A percentile compares a stretch with the other conserved stretches of the same genome.
Conservation (phyloP, 2,329 filamentous ascomycete genomes). For the Rutstroemia sp. region DNA sequence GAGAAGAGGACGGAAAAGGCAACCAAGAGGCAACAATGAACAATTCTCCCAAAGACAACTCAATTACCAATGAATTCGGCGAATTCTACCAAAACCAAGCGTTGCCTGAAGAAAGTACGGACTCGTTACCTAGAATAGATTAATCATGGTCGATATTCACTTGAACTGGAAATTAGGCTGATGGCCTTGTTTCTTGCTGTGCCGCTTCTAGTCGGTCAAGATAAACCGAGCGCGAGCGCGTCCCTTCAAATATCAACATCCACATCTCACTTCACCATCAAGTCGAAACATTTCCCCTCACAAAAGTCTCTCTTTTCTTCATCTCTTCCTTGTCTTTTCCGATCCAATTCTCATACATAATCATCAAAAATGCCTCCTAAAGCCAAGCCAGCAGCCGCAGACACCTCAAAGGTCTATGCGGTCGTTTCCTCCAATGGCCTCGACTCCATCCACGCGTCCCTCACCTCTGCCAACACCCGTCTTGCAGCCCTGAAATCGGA, state of each 20-base stretch:
- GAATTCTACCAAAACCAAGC: no score
- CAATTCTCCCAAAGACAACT: no score
- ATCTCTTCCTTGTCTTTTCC: no score
- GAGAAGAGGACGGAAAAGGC: no score
- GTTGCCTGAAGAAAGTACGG: no score
- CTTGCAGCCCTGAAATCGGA: slow-evolving; percentile 3
- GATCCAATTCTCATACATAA: no score
- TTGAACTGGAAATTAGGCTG: background rate
- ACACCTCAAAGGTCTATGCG: slow-evolving; percentile 9
- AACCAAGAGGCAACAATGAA: no score
- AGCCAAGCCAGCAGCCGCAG: background rate
- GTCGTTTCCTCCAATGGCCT: slow-evolving; percentile 5
- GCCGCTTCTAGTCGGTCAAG: background rate
- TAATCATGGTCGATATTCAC: background rate
- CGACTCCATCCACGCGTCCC: slow-evolving; percentile 14
- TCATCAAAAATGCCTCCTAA: background rate
- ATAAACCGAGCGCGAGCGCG: background rate
- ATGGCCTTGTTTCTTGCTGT: background rate
- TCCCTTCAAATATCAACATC: background rate
- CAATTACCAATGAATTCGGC: no score
- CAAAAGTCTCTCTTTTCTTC: no score
- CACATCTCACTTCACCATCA: background rate
- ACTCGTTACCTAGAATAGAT: no score
- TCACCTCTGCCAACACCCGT: slow-evolving; percentile 14
- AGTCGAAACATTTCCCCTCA: no score